Percentiles rank a stretch among this genome's conserved stretches.
Conservation (phyloP, 2,329 filamentous ascomycete genomes). For the Parafenestella ontariensis region DNA sequence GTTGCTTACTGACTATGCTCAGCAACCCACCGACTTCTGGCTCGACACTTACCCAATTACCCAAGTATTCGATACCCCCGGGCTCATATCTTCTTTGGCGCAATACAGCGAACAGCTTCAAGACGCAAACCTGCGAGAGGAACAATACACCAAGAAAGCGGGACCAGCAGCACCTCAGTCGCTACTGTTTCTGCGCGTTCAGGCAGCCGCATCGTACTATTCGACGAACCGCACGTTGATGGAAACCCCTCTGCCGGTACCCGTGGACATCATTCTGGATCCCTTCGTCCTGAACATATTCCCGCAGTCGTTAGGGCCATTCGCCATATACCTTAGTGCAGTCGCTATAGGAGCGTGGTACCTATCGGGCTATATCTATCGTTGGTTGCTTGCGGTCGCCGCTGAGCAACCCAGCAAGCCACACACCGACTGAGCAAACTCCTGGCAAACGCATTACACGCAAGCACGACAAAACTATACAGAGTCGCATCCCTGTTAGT, state of each 20-base stretch:
- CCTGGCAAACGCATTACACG: too few species aligned
- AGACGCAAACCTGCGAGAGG: conserved; percentile 8
- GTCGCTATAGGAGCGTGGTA: conserved; percentile 64
- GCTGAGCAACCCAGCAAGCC: conserved; percentile 30
- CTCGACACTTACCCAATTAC: conserved; percentile 70
- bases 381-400: conserved; percentile 36
- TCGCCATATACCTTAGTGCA: conserved; percentile 69
- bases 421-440: conserved; percentile 40
- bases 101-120: conserved; percentile 65
- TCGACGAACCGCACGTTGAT: conserved; percentile 77
- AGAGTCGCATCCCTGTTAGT: too few species aligned
- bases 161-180: conserved; percentile 50
- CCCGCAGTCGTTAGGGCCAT: conserved; percentile 78
- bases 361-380: conserved; percentile 54
- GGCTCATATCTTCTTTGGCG: conserved; percentile 70
- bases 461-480: too few species aligned
- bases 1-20: conserved; percentile 21
- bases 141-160: conserved; percentile 2
- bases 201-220: conserved; percentile 84
- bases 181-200: conserved; percentile 74
- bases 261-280: conserved; percentile 84
- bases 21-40: conserved; percentile 88
- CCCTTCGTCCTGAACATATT: conserved; percentile 82
- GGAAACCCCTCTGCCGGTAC: conserved; percentile 73
- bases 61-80: conserved; percentile 66